Conservation (phyloP, 441 rosid genomes). For the Theobroma grandiflorum region DNA sequence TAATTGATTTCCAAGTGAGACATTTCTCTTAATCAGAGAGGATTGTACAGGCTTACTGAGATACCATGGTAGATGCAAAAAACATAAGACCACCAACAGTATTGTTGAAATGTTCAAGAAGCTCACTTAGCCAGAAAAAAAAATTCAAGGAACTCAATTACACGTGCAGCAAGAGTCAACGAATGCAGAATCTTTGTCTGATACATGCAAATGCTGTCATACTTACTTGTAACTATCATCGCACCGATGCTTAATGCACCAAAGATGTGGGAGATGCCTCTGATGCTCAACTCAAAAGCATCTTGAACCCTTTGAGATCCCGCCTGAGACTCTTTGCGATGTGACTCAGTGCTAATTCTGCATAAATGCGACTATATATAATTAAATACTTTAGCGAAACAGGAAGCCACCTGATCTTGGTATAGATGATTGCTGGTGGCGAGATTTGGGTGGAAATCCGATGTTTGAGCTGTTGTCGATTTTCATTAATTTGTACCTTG, state of each 20-base stretch:
- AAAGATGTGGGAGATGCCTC: not conserved
- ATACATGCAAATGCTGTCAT: not conserved
- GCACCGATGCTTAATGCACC: not conserved
- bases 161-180: too few relatives aligned
- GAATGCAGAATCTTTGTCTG: too few relatives aligned
- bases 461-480: too few relatives aligned
- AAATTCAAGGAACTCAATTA: too few relatives aligned
- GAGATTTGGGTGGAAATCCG: not conserved
- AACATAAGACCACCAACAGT: too few relatives aligned
- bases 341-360: not conserved
- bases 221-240: not conserved
- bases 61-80: too few relatives aligned
- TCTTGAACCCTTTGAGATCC: not conserved
- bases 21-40: too few relatives aligned
- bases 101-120: too few relatives aligned
- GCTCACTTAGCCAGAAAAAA: too few relatives aligned
- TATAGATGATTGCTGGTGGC: not conserved
- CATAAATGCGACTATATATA: not conserved
- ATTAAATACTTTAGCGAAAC: not conserved
- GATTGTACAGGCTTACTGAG: too few relatives aligned
- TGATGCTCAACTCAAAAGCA: not conserved
- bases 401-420: not conserved
- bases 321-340: not conserved
- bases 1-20: too few relatives aligned
- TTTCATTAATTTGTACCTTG: not conserved